Percentiles rank a stretch among this genome's conserved stretches.
Evolutionary conservation across 352 stramenopile species (phyloP).

Genomic region (Globisporangium orthogonon): DNA sequence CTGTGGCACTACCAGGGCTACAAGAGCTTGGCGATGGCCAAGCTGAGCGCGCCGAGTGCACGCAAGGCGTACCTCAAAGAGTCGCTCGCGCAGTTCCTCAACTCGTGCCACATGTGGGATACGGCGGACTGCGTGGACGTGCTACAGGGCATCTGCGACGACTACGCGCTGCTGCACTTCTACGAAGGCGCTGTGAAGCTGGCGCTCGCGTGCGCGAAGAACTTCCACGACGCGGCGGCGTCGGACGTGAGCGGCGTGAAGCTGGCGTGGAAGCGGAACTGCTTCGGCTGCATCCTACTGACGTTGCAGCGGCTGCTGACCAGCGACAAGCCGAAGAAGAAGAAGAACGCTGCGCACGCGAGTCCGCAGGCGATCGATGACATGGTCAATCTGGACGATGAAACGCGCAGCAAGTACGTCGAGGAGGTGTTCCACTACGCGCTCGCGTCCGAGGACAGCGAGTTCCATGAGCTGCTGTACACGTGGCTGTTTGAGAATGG

Average conservation of each 20-base stretch:
- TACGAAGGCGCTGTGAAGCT: constrained; percentile 87
- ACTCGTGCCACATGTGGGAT: constrained; percentile 83
- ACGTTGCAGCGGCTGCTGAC: constrained; percentile 53
- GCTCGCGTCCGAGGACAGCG: constrained; percentile 61
- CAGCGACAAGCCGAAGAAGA: constrained; percentile 16
- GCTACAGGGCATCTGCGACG: constrained; percentile 71
- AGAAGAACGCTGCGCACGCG: constrained; percentile 14
- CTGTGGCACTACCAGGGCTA: constrained; percentile 84
- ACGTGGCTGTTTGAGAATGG: constrained; percentile 80
- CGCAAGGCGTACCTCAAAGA: constrained; percentile 59
- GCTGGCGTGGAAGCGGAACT: constrained; percentile 62
- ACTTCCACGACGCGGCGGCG: constrained; percentile 66
- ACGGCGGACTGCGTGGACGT: constrained; percentile 72
- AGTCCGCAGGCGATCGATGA: constrained; percentile 70
- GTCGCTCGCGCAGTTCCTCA: constrained; percentile 74
- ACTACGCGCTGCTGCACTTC: constrained; percentile 72
- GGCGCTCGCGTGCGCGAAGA: constrained; percentile 65
- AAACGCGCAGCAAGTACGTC: constrained; percentile 51
- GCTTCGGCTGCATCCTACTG: constrained; percentile 70
- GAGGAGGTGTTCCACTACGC: constrained; percentile 75
- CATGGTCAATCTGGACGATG: constrained; percentile 69
- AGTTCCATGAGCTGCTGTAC: constrained; percentile 76
- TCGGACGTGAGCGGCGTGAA: constrained; percentile 63
- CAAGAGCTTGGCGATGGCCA: constrained; percentile 74
- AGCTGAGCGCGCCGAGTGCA: constrained; percentile 60